These are phyloP conservation scores for Leishmania mexicana DNA, from an alignment of 208 protist genomes.

Conservation along the genomic window DNA sequence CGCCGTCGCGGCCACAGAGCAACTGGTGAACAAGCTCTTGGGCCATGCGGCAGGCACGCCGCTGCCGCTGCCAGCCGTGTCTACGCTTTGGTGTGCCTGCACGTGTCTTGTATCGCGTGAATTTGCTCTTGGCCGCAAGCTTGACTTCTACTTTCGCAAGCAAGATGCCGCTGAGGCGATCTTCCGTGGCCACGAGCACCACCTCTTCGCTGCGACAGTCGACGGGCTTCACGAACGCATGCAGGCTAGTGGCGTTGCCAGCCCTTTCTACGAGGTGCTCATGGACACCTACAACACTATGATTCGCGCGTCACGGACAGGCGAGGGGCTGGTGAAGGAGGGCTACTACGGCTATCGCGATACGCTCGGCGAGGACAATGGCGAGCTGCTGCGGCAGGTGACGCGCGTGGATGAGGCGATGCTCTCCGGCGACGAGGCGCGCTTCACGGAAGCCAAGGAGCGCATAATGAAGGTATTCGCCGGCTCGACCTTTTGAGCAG, in stretches of 20 bases:
- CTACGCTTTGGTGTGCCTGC: constrained; percentile 64
- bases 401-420: constrained; percentile 71
- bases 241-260: constrained; percentile 25
- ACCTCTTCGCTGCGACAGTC: constrained; percentile 42
- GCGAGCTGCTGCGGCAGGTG: constrained; percentile 49
- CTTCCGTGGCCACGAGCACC: constrained; percentile 35
- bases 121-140: constrained; percentile 75
- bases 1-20: constrained; percentile 54
- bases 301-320: constrained; percentile 67
- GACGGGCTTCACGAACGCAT: constrained; percentile 72
- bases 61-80: constrained; percentile 48
- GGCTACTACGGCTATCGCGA: constrained; percentile 62
- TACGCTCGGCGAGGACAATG: constrained; percentile 4
- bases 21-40: constrained; percentile 41
- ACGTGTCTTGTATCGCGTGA: constrained; percentile 65
- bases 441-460: constrained; percentile 62
- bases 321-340: constrained; percentile 69
- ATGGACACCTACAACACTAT: constrained; percentile 86
- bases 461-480: constrained; percentile 49
- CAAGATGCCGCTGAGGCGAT: constrained; percentile 62
- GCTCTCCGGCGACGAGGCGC: constrained; percentile 61
- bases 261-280: constrained; percentile 84
- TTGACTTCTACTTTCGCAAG: constrained; percentile 82
- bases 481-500: constrained; percentile 13
- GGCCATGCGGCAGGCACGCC: constrained; percentile 35